These are phyloP conservation scores for Kodamaea alishanica DNA, from an alignment of 1,139 yeast genomes.

Conservation along the genomic window DNA sequence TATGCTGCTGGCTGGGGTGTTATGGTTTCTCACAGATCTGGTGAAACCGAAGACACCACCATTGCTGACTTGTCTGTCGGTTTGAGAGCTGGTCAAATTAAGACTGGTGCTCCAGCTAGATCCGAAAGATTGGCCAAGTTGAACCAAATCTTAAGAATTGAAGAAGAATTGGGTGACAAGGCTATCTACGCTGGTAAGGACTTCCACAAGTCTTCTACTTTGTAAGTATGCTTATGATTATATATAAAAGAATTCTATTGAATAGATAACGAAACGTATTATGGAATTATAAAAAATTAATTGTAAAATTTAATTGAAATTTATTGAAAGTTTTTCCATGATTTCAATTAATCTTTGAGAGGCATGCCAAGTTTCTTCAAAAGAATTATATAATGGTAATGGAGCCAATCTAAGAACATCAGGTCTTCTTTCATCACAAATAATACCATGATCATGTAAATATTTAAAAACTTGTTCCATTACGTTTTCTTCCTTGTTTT, in stretches of 20 bases:
- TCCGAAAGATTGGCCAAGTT: slow-evolving; percentile 98
- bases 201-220: slow-evolving; percentile 53
- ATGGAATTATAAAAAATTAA: neutral
- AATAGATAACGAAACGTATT: slow-evolving; percentile 8
- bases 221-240: slow-evolving; percentile 9
- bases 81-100: slow-evolving; percentile 94
- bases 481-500: slow-evolving; percentile 34
- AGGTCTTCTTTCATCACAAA: slow-evolving; percentile 88
- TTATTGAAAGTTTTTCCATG: slow-evolving; percentile 35
- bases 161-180: slow-evolving; percentile 94
- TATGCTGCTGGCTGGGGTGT: slow-evolving; percentile 95
- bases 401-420: slow-evolving; percentile 86
- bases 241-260: slow-evolving; percentile 5
- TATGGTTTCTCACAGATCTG: slow-evolving; percentile 97
- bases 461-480: slow-evolving; percentile 61
- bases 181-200: slow-evolving; percentile 90
- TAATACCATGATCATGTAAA: slow-evolving; percentile 56
- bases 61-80: slow-evolving; percentile 97
- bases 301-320: neutral
- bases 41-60: slow-evolving; percentile 98
- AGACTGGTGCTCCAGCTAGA: slow-evolving; percentile 99
- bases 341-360: slow-evolving; percentile 22
- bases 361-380: slow-evolving; percentile 54
- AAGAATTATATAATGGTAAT: slow-evolving; percentile 75
- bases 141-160: slow-evolving; percentile 94